Evolutionary conservation across 1,284 basidiomycete genomes (phyloP), one percentile per base, ranked within the genome.

Genomic region (Xerocomus subilludens): DNA sequence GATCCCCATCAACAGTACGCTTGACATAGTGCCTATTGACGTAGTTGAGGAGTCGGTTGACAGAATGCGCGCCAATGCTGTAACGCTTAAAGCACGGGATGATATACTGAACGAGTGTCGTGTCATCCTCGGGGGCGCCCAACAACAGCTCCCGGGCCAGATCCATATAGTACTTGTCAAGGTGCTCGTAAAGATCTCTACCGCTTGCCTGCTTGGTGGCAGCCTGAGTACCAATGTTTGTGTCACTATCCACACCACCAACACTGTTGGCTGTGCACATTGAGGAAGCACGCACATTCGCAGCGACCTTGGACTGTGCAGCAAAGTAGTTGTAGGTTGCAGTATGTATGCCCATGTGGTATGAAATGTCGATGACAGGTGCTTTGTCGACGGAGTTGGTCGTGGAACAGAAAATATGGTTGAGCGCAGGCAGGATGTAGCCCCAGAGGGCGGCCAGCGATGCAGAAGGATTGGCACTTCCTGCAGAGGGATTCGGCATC

Each of bases 291-390:
- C 78, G 78, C 60, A 80, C 64, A 58, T 84, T 85, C 66, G 84
- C 80, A 68, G 84, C n/a, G n/a, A n/a, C 82, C 79, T 91, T 90
- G 75, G 87, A 88, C 82, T 91, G 89, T 30, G 89, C 82, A 64
- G 91, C 92, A 82, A 93, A 93, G 88, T 93, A 94, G 85, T 93
- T 93, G 86, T 94, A 94, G 70, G 90, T 91, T 36, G 92, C 91
- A 33, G 93, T 92, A 83, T 94, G 92, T 62, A 94, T 91, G 71
- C 92, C 91, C 82, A 92, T 90, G 79, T 93, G 92, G 78, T 92
- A 92, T 35, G 86, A 88, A 73, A 92, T 88, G 76, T 93, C 92
- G 79, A 94, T 90, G 23, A 91, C 84, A 47, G 93, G 92, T 11
- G 92, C 90, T 79, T 91, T 92, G 74, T 85, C 82, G 60, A 85